These are phyloP conservation scores for Pythium vanterpoolii DNA, from an alignment of 352 stramenopile species.

Conservation along the genomic window DNA sequence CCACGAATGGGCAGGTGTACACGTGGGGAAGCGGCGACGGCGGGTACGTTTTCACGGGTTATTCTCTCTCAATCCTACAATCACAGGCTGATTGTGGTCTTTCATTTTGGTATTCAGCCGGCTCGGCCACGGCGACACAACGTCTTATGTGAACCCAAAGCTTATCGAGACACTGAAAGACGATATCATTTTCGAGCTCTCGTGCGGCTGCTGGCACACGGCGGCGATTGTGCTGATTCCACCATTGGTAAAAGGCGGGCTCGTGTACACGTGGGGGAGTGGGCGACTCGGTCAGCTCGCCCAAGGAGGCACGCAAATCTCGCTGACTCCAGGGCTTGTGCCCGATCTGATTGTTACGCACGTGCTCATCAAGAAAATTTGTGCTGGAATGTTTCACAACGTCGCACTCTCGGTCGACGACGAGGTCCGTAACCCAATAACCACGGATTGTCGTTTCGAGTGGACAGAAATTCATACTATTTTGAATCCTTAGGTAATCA, in stretches of 20 bases:
- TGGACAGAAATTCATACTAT: neutral
- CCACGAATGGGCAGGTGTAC: constrained; percentile 61
- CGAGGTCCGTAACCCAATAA: constrained; percentile 89
- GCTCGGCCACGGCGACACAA: constrained; percentile 69
- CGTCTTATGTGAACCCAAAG: constrained; percentile 69
- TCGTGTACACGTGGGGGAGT: constrained; percentile 92
- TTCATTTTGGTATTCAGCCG: constrained; percentile 30
- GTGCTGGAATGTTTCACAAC: constrained; percentile 90
- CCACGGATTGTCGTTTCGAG: neutral
- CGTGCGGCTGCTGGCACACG: constrained; percentile 86
- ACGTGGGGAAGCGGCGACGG: constrained; percentile 84
- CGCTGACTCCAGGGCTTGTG: constrained; percentile 65
- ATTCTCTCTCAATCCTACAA: neutral
- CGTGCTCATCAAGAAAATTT: constrained; percentile 82
- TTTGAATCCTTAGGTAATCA: constrained; percentile 37
- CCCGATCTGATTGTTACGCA: constrained; percentile 77
- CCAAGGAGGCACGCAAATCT: constrained; percentile 72
- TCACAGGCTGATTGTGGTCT: neutral
- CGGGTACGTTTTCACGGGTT: constrained; percentile 39
- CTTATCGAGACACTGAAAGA: constrained; percentile 66
- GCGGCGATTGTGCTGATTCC: constrained; percentile 87
- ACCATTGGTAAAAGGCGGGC: constrained; percentile 75
- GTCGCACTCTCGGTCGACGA: constrained; percentile 87
- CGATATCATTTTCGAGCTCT: constrained; percentile 77
- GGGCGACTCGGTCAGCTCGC: constrained; percentile 87